Evolutionary conservation across 1,284 basidiomycete species (phyloP).

Genomic region (Austroboletus olivaceoglutinosus): DNA sequence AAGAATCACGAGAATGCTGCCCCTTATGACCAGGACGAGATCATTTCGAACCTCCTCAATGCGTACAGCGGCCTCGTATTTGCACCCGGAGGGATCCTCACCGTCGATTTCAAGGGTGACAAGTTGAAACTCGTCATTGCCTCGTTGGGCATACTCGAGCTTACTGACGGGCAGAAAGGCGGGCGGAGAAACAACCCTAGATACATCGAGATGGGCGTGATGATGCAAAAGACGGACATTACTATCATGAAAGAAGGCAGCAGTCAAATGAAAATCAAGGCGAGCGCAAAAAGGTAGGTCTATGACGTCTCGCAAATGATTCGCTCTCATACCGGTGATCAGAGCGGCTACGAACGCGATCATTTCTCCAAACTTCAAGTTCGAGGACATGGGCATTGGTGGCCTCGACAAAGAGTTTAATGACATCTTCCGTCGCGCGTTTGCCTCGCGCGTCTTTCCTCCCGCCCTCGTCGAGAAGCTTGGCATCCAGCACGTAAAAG

Average conservation of each 20-base stretch:
- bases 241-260: conserved; percentile 84
- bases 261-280: conserved; percentile 87
- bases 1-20: conserved; percentile 65
- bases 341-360: conserved; percentile 94
- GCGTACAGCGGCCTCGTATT: conserved; percentile 68
- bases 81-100: conserved; percentile 70
- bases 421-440: conserved; percentile 97
- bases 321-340: conserved; percentile 1
- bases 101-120: conserved; percentile 91
- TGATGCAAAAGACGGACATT: conserved; percentile 91
- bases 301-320: neutral
- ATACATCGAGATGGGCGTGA: conserved; percentile 60
- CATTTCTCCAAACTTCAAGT: conserved; percentile 98
- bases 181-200: conserved; percentile 29
- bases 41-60: conserved; percentile 72
- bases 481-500: conserved; percentile 98
- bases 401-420: conserved; percentile 95
- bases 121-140: conserved; percentile 77
- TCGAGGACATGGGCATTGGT: conserved; percentile 99
- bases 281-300: conserved; percentile 82
- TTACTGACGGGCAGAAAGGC: conserved; percentile 58
- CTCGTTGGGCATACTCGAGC: conserved; percentile 64
- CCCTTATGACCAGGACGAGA: conserved; percentile 83
- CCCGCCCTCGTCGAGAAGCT: conserved; percentile 96
- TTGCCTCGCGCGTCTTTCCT: conserved; percentile 97